These are phyloP conservation scores for Ascochyta lentis DNA, from an alignment of 2,329 filamentous ascomycete genomes.

Conservation along the genomic window DNA sequence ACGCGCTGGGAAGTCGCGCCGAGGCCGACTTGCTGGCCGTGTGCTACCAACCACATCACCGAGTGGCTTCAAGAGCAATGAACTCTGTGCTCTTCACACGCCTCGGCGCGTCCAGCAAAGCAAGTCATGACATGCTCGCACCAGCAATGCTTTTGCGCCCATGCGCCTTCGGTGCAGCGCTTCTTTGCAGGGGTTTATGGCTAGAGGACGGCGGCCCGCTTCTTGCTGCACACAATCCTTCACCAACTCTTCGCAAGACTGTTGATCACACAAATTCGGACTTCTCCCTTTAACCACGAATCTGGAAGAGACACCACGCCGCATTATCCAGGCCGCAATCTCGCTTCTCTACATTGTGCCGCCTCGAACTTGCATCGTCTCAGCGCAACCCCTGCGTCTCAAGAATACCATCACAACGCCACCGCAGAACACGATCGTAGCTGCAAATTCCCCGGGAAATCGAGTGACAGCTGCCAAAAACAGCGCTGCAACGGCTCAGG, in stretches of 20 bases:
- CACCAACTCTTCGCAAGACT: conserved; percentile 26
- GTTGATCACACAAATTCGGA: conserved; percentile 20
- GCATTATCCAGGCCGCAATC: conserved; percentile 10
- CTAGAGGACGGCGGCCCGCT: conserved; percentile 28
- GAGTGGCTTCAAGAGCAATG: conserved; percentile 31
- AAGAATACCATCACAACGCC: conserved; percentile 24
- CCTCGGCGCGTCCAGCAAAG: conserved; percentile 40
- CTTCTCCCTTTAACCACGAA: conserved; percentile 18
- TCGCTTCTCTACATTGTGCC: conserved; percentile 14
- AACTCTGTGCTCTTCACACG: conserved; percentile 32
- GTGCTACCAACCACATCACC: conserved; percentile 44
- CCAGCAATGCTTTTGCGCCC: conserved; percentile 23
- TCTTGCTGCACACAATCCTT: conserved; percentile 27
- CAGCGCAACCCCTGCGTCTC: conserved; percentile 41
- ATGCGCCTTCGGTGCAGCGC: conserved; percentile 31
- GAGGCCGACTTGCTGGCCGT: conserved; percentile 25
- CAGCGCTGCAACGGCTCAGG: conserved; percentile 21
- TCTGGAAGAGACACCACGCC: conserved; percentile 12
- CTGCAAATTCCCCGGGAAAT: conserved; percentile 15
- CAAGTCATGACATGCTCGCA: conserved; percentile 28
- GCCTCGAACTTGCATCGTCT: conserved; percentile 45
- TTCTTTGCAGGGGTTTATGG: conserved; percentile 30
- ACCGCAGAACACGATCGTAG: conserved; percentile 10
- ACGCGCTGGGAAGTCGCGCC: conserved; percentile 20
- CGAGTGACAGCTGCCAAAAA: conserved; percentile 16